A percentile compares a stretch with the other conserved stretches of the same genome.
These are phyloP conservation scores for Warburgia ugandensis DNA, from an alignment of 164 flowering plant genomes.

Conservation along the genomic window DNA sequence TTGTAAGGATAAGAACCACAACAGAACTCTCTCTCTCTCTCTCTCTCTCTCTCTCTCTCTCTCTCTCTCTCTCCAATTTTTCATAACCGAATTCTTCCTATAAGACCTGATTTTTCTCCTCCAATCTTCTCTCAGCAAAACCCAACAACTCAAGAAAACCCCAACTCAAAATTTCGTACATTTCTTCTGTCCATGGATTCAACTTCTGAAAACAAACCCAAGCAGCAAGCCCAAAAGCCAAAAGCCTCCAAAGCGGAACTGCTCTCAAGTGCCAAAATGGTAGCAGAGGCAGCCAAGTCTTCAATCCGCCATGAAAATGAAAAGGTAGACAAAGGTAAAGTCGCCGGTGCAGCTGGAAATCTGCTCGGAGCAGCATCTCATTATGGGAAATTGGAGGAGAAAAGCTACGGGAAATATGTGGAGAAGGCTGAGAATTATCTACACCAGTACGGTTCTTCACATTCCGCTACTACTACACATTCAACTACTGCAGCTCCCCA, in stretches of 20 bases:
- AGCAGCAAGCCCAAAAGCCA: constrained; percentile 21
- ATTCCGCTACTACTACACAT: constrained; percentile 14
- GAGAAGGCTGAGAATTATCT: constrained; percentile 44
- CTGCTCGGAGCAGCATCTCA: constrained; percentile 37
- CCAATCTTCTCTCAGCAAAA: neutral
- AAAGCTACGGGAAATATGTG: constrained; percentile 31
- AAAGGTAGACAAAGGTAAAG: constrained; percentile 35
- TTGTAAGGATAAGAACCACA: no score
- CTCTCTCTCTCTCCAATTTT: no score
- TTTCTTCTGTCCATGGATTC: constrained; percentile 1
- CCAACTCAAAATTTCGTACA: neutral
- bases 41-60: neutral
- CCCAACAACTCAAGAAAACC: neutral
- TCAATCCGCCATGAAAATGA: constrained; percentile 14
- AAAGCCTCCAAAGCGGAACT: constrained; percentile 36
- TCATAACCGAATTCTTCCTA: neutral
- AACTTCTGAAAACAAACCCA: neutral
- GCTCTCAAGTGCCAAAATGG: constrained; percentile 38
- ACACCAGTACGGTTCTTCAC: constrained; percentile 32
- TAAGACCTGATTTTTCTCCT: neutral
- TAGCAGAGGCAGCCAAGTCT: constrained; percentile 40
- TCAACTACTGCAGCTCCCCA: neutral
- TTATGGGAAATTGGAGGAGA: constrained; percentile 38
- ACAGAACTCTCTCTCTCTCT: neutral
- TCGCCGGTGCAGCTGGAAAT: constrained; percentile 41